Base-by-base conservation (phyloP, 2,329 filamentous ascomycete genomes). In the Aspergillus transmontanensis region DNA sequence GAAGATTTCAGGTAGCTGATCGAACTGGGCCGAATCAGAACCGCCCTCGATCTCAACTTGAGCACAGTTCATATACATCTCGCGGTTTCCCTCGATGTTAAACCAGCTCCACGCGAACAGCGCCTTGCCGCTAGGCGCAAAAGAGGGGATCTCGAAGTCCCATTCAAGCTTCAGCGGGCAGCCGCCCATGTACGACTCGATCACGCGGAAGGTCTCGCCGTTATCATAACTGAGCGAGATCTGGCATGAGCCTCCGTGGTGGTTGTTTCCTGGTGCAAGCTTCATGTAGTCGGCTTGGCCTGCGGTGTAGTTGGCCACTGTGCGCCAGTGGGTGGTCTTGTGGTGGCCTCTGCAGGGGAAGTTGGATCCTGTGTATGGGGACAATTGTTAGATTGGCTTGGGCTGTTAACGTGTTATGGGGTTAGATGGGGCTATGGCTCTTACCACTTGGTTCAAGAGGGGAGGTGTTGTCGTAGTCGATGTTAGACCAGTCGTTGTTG, bases 31-130 rank as follows among this genome's bases (percentile, higher is more conserved):
- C 7, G 11, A 28, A 7, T 19, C 16, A 5, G 57, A 39, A 6
- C 58, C 63, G 21, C 73, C 74, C 7, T 77, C 70, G 43, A 93
- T 88, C 66, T 84, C 86, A 70, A 93, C 85, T 56, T 85, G 82
- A 11, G 91, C 90, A 73, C 91, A 94, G 79, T 92, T 92, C 89
- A 92, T 92, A 84, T 94, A 94, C 85, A 90, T 91, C 76, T 94
- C 91, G 56, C 91, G 85, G 79, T 93, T 93, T 32, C 91, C 90
- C 45, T 89, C 79, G 66, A 87, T 80, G 81, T 92, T 92, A 79
- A 90, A 89, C 89, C 89, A 91, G 48, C 87, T 88, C 92, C 91
- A 94, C 46, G 87, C 87, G 58, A 94, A 85, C 54, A 94, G 75
- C 63, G 87, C 89, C 32, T 88, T 71, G 11, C 85, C 76, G 78